phyloP scores from a whole-genome alignment of 495 filamentous ascomycete species.

The Penicillium chermesinum region DNA sequence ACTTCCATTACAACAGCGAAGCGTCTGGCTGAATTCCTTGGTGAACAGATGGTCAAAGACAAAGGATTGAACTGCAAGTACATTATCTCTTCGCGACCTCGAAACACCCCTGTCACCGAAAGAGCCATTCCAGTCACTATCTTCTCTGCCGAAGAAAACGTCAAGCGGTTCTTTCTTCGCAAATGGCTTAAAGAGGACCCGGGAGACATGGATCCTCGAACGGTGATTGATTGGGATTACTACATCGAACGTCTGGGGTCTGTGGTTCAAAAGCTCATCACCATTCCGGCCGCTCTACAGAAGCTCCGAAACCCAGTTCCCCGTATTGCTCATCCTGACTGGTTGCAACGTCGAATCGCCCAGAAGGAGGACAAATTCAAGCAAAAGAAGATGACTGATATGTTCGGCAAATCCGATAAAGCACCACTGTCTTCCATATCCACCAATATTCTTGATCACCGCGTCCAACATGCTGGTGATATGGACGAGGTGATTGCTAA shows the following conservation, averaged over 20 bases:
- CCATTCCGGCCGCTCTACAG: constrained; percentile 92
- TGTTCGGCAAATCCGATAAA: constrained; percentile 77
- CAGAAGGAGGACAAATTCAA: constrained; percentile 95
- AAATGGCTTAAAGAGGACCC: constrained; percentile 97
- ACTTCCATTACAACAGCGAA: constrained; percentile 98
- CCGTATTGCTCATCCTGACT: constrained; percentile 89
- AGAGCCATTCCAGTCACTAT: constrained; percentile 93
- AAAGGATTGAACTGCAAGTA: constrained; percentile 99
- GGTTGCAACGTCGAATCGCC: constrained; percentile 89
- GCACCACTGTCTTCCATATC: constrained; percentile 67
- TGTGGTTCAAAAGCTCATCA: constrained; percentile 97
- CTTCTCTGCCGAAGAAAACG: constrained; percentile 83
- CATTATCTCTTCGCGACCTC: constrained; percentile 86
- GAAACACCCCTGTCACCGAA: constrained; percentile 88
- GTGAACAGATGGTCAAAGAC: constrained; percentile 98
- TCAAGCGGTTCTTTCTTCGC: constrained; percentile 83
- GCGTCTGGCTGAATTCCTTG: constrained; percentile 90
- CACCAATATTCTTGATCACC: constrained; percentile 60
- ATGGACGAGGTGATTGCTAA: constrained; percentile 78
- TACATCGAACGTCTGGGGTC: constrained; percentile 92
- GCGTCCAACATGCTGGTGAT: constrained; percentile 54
- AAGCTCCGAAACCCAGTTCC: constrained; percentile 94
- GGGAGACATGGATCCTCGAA: constrained; percentile 82
- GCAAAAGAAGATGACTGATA: constrained; percentile 96
- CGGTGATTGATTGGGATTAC: constrained; percentile 91